phyloP scores from a whole-genome alignment of 148 eudicot genomes.

The Camellia granthamiana region DNA sequence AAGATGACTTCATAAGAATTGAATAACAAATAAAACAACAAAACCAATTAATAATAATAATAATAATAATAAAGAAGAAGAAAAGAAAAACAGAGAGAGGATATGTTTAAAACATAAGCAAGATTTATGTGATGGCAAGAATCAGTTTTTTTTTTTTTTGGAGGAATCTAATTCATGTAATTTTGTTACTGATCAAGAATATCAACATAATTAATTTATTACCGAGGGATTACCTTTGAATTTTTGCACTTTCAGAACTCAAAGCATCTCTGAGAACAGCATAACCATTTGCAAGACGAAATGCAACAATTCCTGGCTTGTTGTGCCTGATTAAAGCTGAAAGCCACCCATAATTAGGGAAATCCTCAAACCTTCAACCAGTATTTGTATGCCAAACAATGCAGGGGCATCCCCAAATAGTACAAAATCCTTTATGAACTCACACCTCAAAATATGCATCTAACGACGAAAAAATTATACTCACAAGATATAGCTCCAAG shows the following conservation, averaged over 20 bases:
- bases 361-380: background rate
- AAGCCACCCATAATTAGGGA: slow-evolving; percentile 13
- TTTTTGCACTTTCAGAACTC: slow-evolving; percentile 60
- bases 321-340: slow-evolving; percentile 83
- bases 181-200: background rate
- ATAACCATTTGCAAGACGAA: slow-evolving; percentile 90
- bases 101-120: background rate
- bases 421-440: background rate
- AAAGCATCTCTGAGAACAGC: slow-evolving; percentile 79
- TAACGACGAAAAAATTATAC: slow-evolving; percentile 18
- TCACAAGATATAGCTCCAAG: slow-evolving; percentile 89
- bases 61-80: no score
- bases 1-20: slow-evolving; percentile 8
- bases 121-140: background rate
- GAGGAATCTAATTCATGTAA: background rate
- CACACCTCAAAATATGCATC: background rate
- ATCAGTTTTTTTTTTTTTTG: no score
- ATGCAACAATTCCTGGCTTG: slow-evolving; percentile 76
- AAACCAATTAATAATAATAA: background rate
- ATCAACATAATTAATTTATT: background rate
- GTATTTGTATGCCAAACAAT: background rate
- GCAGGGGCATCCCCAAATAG: background rate
- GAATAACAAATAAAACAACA: background rate
- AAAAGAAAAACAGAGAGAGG: background rate
- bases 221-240: slow-evolving; percentile 57